A percentile compares a stretch with the other conserved stretches of the same genome.
phyloP scores from a whole-genome alignment of 257 asterid species.

The Nicotiana otophora region DNA sequence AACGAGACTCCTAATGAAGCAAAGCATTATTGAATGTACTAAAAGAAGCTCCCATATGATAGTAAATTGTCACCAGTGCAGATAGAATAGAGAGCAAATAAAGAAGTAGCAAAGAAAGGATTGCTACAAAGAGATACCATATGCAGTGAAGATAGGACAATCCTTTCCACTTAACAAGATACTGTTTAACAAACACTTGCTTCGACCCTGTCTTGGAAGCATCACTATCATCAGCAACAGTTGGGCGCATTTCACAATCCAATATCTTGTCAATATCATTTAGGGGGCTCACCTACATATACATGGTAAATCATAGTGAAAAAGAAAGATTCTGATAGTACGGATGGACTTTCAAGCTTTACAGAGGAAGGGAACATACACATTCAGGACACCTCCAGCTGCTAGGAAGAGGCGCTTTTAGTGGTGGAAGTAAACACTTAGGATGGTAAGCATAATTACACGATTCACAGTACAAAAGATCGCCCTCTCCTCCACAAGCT shows the following conservation, averaged over 20 bases:
- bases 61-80: background rate
- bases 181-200: constrained; percentile 82
- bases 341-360: background rate
- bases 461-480: constrained; percentile 75
- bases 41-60: constrained; percentile 7
- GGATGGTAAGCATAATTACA: constrained; percentile 80
- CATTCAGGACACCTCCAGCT: constrained; percentile 96
- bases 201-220: constrained; percentile 61
- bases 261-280: constrained; percentile 85
- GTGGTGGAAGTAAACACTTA: constrained; percentile 65
- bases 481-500: constrained; percentile 61
- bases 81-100: background rate
- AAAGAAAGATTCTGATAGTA: constrained; percentile 1
- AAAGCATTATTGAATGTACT: background rate
- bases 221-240: constrained; percentile 59
- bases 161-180: constrained; percentile 96
- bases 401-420: constrained; percentile 60
- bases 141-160: constrained; percentile 86
- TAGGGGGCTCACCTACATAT: constrained; percentile 70
- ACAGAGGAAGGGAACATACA: constrained; percentile 42
- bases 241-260: constrained; percentile 91
- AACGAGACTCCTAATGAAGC: background rate
- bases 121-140: constrained; percentile 43
- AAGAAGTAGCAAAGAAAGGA: background rate
- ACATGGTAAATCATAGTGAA: background rate